A percentile compares a stretch with the other conserved stretches of the same genome.
Conservation (phyloP, 1,284 basidiomycete genomes). For the Chalciporus sp. region DNA sequence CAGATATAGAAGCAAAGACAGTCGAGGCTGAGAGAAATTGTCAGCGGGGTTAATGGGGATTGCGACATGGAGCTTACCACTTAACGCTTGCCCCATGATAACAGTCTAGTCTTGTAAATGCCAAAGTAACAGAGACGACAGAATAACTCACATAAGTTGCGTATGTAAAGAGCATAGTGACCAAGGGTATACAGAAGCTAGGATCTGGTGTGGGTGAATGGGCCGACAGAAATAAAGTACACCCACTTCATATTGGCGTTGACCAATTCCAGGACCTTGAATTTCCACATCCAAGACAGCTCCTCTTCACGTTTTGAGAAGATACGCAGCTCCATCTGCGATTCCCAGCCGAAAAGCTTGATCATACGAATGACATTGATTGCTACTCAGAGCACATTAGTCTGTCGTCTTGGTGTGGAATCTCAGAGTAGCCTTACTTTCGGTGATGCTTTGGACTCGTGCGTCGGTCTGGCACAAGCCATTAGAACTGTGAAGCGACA, state of each 20-base stretch:
- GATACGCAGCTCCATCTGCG: conserved; percentile 47
- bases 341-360: conserved; percentile 72
- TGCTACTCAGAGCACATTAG: conserved; percentile 19
- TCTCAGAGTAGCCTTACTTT: conserved; percentile 4
- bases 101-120: background rate
- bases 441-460: conserved; percentile 15
- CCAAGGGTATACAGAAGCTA: conserved; percentile 33
- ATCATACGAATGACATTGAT: conserved; percentile 54
- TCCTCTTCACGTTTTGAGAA: conserved; percentile 33
- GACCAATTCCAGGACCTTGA: conserved; percentile 7
- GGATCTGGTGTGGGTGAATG: background rate
- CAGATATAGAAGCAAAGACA: conserved; percentile 30
- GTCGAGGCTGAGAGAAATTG: conserved; percentile 15
- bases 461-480: conserved; percentile 7
- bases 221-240: background rate
- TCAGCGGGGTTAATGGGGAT: background rate
- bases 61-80: conserved; percentile 3
- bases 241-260: conserved; percentile 4
- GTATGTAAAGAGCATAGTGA: conserved; percentile 33
- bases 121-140: too few relatives aligned
- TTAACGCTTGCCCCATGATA: conserved; percentile 4
- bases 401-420: background rate
- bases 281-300: conserved; percentile 9
- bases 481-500: background rate
- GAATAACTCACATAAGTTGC: conserved; percentile 6